Percentiles rank a stretch among this genome's conserved stretches.
Evolutionary conservation across 176 grass and related monocot genomes (phyloP).

Genomic region (Zea luxurians): DNA sequence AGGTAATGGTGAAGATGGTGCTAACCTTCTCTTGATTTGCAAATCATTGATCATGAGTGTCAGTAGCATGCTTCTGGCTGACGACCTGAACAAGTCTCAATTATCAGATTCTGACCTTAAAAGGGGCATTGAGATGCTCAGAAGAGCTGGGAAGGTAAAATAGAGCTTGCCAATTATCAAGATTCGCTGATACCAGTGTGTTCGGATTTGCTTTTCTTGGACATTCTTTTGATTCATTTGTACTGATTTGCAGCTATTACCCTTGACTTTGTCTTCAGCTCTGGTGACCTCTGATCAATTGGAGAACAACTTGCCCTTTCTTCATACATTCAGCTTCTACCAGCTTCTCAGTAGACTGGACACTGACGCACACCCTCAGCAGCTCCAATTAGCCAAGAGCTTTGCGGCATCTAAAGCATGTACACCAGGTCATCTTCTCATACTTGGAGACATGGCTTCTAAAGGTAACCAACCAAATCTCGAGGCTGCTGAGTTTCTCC

Average conservation of each 20-base stretch:
- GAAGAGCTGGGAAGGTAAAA: conserved; percentile 83
- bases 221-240: conserved; percentile 33
- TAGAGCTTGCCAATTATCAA: conserved; percentile 34
- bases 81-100: conserved; percentile 56
- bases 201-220: conserved; percentile 30
- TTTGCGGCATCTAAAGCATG: conserved; percentile 74
- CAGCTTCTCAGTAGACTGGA: conserved; percentile 62
- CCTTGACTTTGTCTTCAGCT: conserved; percentile 46
- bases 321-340: conserved; percentile 69
- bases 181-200: conserved; percentile 19
- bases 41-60: conserved; percentile 76
- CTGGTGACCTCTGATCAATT: conserved; percentile 46
- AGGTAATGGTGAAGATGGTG: conserved; percentile 41
- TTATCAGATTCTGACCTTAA: conserved; percentile 73
- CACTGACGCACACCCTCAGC: conserved; percentile 44
- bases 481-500: conserved; percentile 64
- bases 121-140: conserved; percentile 79
- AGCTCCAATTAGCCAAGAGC: conserved; percentile 74
- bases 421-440: conserved; percentile 61
- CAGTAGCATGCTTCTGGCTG: conserved; percentile 54
- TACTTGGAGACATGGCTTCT: conserved; percentile 55
- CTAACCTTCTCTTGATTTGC: conserved; percentile 57
- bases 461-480: conserved; percentile 57
- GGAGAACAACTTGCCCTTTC: conserved; percentile 48
- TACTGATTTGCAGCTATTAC: conserved; percentile 54